phyloP scores from a whole-genome alignment of 495 filamentous ascomycete genomes.

The Parathielavia hyrcaniae region DNA sequence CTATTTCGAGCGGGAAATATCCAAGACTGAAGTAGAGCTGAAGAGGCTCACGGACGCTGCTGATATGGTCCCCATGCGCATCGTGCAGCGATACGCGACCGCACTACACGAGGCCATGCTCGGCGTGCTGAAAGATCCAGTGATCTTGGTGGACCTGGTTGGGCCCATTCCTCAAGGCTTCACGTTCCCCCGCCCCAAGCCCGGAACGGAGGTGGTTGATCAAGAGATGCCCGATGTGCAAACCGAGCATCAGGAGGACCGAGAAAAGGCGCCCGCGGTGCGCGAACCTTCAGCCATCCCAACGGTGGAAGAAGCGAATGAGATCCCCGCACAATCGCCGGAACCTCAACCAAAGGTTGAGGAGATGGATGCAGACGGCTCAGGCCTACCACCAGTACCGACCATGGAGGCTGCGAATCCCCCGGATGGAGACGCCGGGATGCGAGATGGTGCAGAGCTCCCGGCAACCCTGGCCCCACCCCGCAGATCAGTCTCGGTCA shows the following conservation, averaged over 20 bases:
- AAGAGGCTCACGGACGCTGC: slow-evolving; percentile 32
- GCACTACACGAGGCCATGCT: slow-evolving; percentile 33
- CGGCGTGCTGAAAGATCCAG: slow-evolving; percentile 33
- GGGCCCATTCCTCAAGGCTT: slow-evolving; percentile 27
- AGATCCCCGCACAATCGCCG: slow-evolving; percentile 12
- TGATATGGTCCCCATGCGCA: slow-evolving; percentile 20
- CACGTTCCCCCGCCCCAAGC: slow-evolving; percentile 22
- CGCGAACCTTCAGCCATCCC: slow-evolving; percentile 28
- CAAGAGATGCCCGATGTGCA: slow-evolving; percentile 8
- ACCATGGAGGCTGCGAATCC: slow-evolving; percentile 24
- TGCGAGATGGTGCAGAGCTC: slow-evolving; percentile 41
- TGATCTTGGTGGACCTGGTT: slow-evolving; percentile 30
- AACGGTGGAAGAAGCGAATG: slow-evolving; percentile 30
- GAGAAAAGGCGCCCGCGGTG: slow-evolving; percentile 19
- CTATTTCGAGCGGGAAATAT: slow-evolving; percentile 44
- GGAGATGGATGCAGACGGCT: slow-evolving; percentile 35
- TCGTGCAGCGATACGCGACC: slow-evolving; percentile 31
- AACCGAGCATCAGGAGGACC: slow-evolving; percentile 2
- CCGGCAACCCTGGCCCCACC: slow-evolving; percentile 38
- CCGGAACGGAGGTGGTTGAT: background rate
- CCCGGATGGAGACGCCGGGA: slow-evolving; percentile 31
- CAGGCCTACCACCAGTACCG: slow-evolving; percentile 29
- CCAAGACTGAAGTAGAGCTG: slow-evolving; percentile 39
- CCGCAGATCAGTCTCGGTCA: slow-evolving; percentile 43
- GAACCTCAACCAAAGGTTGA: slow-evolving; percentile 38